Evolutionary conservation across 2,329 filamentous ascomycete species (phyloP), one percentile per base, ranked within the genome.

Genomic region (Teratosphaeria gauchensis): DNA sequence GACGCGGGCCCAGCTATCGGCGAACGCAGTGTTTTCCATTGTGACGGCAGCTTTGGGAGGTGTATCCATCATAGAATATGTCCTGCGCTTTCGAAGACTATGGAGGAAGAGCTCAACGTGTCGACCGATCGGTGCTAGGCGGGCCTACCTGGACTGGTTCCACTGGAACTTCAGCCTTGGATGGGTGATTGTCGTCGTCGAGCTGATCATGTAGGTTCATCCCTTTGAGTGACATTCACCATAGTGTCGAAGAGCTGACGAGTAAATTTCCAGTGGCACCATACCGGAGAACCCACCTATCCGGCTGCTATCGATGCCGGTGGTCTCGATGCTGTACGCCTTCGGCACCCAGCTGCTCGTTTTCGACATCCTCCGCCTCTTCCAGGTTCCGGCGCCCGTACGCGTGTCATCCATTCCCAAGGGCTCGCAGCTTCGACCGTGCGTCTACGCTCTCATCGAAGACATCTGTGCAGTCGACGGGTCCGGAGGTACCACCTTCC

Each of bases 101-200:
- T 82, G 75, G 74, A 78, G 75, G 68, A 79, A 80, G 65, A 69
- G 72, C 58, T 81, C 78, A 54, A 79, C 72, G 8, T 82, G 80
- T 64, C 76, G 80, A 24, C 78, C 81, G 51, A 78, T 80, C 59
- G 77, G 77, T 14, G 77, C 76, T 2, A 65, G 73, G 54, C 69
- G 78, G 54, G 60, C 53, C 62, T 72, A 80, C 68, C 72, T 83
- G 16, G 81, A 83, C 59, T 82, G 76, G 74, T 82, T 83, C 66
- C 81, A 83, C 59, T 82, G 80, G 80, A 82, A 81, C 62, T 76
- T 82, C 53, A 77, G 77, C 2, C 65, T 81, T 2, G 79, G 76
- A 12, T 82, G 80, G 79, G 73, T 82, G 54, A 77, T 81, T 58
- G 75, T 83, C 65, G 82, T 82, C 78, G 74, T 82, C 54, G 80